phyloP scores from a whole-genome alignment of 495 filamentous ascomycete species.

The Endocarpon pusillum region DNA sequence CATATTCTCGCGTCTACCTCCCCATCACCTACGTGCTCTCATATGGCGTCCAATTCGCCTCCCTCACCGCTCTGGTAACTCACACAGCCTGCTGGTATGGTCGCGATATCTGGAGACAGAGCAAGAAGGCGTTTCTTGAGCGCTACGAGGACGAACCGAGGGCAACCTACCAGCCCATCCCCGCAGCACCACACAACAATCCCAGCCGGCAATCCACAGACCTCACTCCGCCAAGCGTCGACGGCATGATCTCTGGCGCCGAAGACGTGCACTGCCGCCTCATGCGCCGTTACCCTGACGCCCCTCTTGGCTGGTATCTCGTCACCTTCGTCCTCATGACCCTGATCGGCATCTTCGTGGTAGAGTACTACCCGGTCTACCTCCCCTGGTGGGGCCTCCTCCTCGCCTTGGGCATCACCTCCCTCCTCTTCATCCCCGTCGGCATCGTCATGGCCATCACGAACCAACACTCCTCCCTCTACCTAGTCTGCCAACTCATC shows the following conservation, averaged over 20 bases:
- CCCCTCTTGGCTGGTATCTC: constrained; percentile 64
- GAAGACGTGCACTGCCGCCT: constrained; percentile 66
- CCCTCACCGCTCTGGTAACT: constrained; percentile 38
- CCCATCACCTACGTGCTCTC: constrained; percentile 70
- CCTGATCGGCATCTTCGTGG: constrained; percentile 60
- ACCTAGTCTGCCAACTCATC: constrained; percentile 62
- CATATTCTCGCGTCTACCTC: constrained; percentile 64
- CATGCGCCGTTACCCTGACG: constrained; percentile 57
- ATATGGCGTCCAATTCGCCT: constrained; percentile 68
- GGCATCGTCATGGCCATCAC: constrained; percentile 78
- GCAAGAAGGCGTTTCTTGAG: constrained; percentile 11
- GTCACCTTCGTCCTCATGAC: constrained; percentile 49
- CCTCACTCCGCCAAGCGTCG: constrained; percentile 33
- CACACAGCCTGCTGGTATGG: constrained; percentile 16
- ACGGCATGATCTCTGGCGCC: constrained; percentile 14
- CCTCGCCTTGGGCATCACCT: constrained; percentile 54
- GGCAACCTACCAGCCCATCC: constrained; percentile 26
- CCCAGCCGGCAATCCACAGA: constrained; percentile 6
- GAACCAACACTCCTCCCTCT: constrained; percentile 67
- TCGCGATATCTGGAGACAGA: constrained; percentile 16
- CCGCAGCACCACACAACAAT: constrained; percentile 7
- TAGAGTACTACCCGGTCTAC: constrained; percentile 64
- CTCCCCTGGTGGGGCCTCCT: constrained; percentile 64
- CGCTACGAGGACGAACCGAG: constrained; percentile 20
- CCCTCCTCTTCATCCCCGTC: constrained; percentile 58